phyloP scores from a whole-genome alignment of 1,284 basidiomycete species.

The Bondarzewia mesenterica region DNA sequence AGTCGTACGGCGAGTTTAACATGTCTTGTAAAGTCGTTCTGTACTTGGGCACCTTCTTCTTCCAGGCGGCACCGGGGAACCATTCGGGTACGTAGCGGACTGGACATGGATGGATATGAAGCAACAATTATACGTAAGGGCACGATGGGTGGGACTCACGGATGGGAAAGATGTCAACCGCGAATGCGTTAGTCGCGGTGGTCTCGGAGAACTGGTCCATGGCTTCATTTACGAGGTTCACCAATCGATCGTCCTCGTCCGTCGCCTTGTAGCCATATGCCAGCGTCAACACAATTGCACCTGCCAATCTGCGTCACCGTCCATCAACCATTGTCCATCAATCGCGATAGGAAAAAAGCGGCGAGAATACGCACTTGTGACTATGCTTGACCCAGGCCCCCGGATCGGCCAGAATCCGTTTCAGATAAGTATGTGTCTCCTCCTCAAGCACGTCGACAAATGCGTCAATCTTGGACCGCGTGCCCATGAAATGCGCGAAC shows the following conservation, averaged over 20 bases:
- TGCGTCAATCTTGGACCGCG: not conserved
- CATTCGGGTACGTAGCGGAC: conserved; percentile 54
- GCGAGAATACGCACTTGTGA: not conserved
- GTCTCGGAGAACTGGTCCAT: not conserved
- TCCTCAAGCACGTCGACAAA: not conserved
- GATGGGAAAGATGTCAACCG: not conserved
- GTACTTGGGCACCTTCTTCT: too few relatives aligned
- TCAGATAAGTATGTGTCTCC: not conserved
- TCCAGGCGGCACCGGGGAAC: too few relatives aligned
- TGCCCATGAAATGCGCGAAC: not conserved
- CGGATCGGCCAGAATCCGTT: not conserved
- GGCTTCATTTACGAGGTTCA: not conserved
- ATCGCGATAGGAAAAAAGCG: not conserved
- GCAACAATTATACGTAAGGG: not conserved
- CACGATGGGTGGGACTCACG: not conserved
- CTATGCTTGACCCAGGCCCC: not conserved
- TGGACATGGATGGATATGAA: too few relatives aligned
- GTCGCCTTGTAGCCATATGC: not conserved
- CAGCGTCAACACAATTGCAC: not conserved
- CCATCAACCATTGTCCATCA: too few relatives aligned
- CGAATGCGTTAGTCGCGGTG: not conserved
- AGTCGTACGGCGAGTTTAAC: conserved; percentile 35
- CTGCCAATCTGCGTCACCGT: not conserved
- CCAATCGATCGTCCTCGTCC: not conserved
- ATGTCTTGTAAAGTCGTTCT: too few relatives aligned